Percentiles rank a stretch among this genome's conserved stretches.
Evolutionary conservation across 768 basidiomycete species (phyloP).

Genomic region (Lentinula detonsa): DNA sequence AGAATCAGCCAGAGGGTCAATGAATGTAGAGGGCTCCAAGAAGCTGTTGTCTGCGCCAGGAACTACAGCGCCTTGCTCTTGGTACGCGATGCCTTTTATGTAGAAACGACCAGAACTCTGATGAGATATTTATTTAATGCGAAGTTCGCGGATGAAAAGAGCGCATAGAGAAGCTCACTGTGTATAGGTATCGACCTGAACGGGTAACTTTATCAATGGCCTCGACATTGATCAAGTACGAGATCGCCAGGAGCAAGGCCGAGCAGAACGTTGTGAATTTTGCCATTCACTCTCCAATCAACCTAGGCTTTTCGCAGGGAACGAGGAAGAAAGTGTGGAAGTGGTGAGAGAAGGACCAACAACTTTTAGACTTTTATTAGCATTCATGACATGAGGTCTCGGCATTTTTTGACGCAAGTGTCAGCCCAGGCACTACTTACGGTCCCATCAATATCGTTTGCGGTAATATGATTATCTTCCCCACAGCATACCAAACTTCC

Average conservation of each 20-base stretch:
- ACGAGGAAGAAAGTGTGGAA: neutral
- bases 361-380: neutral
- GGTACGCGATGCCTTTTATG: constrained; percentile 85
- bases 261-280: neutral
- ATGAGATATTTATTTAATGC: constrained; percentile 54
- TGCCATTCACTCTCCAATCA: neutral
- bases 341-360: neutral
- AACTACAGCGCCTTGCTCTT: constrained; percentile 58
- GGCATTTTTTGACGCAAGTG: neutral
- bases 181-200: constrained; percentile 29
- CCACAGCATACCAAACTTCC: no score
- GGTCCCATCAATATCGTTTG: neutral
- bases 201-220: constrained; percentile 69
- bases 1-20: constrained; percentile 70
- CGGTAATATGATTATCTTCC: neutral
- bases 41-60: constrained; percentile 53
- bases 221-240: constrained; percentile 41
- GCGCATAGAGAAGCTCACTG: neutral
- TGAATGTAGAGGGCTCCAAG: constrained; percentile 66
- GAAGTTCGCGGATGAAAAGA: constrained; percentile 40
- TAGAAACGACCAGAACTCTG: constrained; percentile 65
- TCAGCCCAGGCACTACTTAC: neutral
- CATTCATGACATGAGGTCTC: neutral
- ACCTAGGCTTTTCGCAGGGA: neutral
- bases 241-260: constrained; percentile 31